These are phyloP conservation scores for Globisporangium cederbergense DNA, from an alignment of 352 stramenopile species.

Conservation along the genomic window DNA sequence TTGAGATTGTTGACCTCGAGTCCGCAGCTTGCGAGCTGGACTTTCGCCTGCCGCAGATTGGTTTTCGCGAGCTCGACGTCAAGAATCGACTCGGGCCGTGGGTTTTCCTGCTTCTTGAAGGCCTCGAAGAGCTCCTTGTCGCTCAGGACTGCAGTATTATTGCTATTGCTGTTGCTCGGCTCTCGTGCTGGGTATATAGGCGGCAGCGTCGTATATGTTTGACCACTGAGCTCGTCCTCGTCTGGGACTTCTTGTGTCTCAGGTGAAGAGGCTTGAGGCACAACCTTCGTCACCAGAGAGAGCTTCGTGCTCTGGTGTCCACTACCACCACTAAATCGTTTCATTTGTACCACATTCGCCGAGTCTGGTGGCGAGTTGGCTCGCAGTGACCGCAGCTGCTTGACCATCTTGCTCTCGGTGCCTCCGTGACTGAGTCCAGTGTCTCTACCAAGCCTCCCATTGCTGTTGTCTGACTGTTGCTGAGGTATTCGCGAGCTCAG, in stretches of 20 bases:
- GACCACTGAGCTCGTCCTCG: not conserved
- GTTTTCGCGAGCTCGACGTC: slow-evolving; percentile 59
- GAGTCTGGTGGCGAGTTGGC: slow-evolving; percentile 17
- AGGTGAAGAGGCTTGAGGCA: not conserved
- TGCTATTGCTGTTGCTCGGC: slow-evolving; percentile 9
- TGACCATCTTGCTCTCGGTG: slow-evolving; percentile 45
- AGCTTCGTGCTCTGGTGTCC: not conserved
- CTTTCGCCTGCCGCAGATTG: slow-evolving; percentile 50
- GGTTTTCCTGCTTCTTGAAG: slow-evolving; percentile 36
- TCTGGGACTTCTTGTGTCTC: slow-evolving; percentile 6
- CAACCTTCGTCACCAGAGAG: not conserved
- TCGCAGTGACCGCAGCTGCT: slow-evolving; percentile 45
- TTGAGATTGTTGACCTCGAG: slow-evolving; percentile 62
- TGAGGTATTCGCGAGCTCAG: not conserved
- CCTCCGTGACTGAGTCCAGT: not conserved
- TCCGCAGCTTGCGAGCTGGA: slow-evolving; percentile 24
- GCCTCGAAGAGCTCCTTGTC: slow-evolving; percentile 59
- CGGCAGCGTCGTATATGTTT: not conserved
- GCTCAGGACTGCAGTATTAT: slow-evolving; percentile 13
- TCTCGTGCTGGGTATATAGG: slow-evolving; percentile 11
- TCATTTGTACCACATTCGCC: not conserved
- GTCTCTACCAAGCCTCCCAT: not conserved
- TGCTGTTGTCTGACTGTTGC: not conserved
- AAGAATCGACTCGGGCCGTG: slow-evolving; percentile 39
- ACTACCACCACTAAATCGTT: not conserved